Evolutionary conservation across 192 early-diverging fungal species (phyloP).

Genomic region (Backusella tuberculispora): DNA sequence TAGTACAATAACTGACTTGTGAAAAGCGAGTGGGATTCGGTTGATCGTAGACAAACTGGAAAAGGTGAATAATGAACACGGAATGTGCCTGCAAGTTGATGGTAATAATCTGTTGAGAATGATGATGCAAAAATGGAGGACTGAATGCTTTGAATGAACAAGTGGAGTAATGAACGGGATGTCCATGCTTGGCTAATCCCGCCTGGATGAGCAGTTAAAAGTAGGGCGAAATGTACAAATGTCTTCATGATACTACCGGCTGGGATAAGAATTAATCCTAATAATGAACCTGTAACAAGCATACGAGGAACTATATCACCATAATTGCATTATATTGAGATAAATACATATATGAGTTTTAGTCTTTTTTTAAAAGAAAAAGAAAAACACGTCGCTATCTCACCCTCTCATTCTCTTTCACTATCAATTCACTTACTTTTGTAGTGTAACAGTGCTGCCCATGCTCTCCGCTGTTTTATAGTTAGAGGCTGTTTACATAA

Average conservation of each 20-base stretch:
- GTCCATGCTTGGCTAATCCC: slow-evolving; percentile 12
- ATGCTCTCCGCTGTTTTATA: slow-evolving; percentile 22
- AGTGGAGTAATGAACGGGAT: background rate
- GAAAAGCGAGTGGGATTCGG: slow-evolving; percentile 27
- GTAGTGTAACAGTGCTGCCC: slow-evolving; percentile 29
- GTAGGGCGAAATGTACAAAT: slow-evolving; percentile 26
- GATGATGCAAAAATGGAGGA: background rate
- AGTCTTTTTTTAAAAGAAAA: background rate
- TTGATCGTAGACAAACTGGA: slow-evolving; percentile 31
- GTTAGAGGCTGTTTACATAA: slow-evolving; percentile 33
- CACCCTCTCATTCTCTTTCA: background rate
- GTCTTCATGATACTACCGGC: slow-evolving; percentile 43
- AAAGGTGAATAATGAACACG: slow-evolving; percentile 41
- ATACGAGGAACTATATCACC: slow-evolving; percentile 24
- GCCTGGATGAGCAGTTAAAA: slow-evolving; percentile 15
- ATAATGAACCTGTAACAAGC: slow-evolving; percentile 22
- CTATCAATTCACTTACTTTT: slow-evolving; percentile 29
- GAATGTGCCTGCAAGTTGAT: background rate
- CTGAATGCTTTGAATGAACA: slow-evolving; percentile 22
- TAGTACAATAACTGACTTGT: slow-evolving; percentile 22
- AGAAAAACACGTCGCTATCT: background rate
- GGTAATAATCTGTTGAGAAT: background rate
- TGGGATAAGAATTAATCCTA: slow-evolving; percentile 36
- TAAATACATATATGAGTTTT: background rate
- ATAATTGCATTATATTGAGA: background rate